Evolutionary conservation across 2,329 filamentous ascomycete genomes (phyloP), one percentile per base, ranked within the genome.

Genomic region (Thelonectria rubi): DNA sequence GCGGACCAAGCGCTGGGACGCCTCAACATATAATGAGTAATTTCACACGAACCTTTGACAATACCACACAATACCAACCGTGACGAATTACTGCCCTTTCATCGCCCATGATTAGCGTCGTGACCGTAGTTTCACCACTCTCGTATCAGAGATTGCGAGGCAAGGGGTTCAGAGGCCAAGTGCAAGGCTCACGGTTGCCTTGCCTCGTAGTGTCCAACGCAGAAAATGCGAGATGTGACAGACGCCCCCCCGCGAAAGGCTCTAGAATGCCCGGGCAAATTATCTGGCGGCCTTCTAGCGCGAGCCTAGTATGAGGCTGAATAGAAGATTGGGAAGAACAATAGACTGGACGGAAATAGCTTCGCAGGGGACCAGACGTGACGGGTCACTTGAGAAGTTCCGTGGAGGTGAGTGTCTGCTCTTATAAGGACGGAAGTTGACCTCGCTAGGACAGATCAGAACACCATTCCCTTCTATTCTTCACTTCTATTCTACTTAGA

Each of bases 1-100:
- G 73, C 72, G 70, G 69, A 79, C 76, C 77, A 79, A 79, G 77
- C 73, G 77, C 77, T 79, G 77, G 75, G 73, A 75, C 68, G 72
- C 69, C 72, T 72, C 74, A 65, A 63, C 57, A 63, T 55, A 37
- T 72, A 72, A 69, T 67, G 57, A 65, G 60, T 72, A 72, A 67
- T 71, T 64, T 34, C 66, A 54, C 50, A 52, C 48, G 42, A 50
- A 18, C 32, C 52, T 45, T 55, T 10, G 20, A 40, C 47, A 37
- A 37, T 37, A 37, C 34, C 11, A 37, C 7, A 30, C 5, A 30
- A 5, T 30, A 30, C 26, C 26, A 9, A 30, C 10, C 10, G 26
- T 30, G 21, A 24, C 7, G 26, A 30, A 30, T 5, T n/a, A 9
- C 4, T 30, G 26, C 26, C 26, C 26, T 30, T 30, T 30, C 5